Base-by-base conservation (phyloP, 257 asterid genomes). In the Scutellaria barbata region DNA sequence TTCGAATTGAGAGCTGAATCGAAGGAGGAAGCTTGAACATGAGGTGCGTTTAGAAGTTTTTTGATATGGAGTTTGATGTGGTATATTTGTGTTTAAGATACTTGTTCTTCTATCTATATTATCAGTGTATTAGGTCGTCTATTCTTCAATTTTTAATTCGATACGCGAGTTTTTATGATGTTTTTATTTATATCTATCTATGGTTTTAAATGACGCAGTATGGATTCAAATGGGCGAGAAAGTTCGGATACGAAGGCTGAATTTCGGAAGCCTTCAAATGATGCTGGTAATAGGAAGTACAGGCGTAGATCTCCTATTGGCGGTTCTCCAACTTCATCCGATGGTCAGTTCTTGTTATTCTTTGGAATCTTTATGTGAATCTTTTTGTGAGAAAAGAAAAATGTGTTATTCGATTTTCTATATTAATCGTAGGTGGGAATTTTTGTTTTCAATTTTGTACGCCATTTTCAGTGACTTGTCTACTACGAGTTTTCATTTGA, bases 251-350 rank as follows among this genome's bases (percentile, higher is more conserved):
- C 82, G 11, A 84, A 76, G 78, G 78, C 88, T 5, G 89, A 86
- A 45, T 94, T 94, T 77, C 89, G 96, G 76, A 94, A 87, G 96
- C 96, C 89, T 13, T 47, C 79, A 5, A 86, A 70, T 71, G 98
- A 90, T 73, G 86, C 95, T 4, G 85, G 79, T 73, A 79, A 73
- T 69, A 76, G 98, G 84, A 89, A 86, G 81, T 94, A 94, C 82
- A 78, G 98, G 82, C 97, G 95, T 56, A 87, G 96, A 50, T 89
- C 97, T 80, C 92, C 97, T 13, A 65, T 58, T 6, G 85, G 77
- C 20, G 88, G 87, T 59, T 90, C 96, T 46, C 78, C 97, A 3
- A 82, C 85, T 60, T 75, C 94, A 3, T 73, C 90, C 10, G 95
- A 83, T 45, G 98, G 97, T 92, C 59, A 74, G 88, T 84, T 45